These are phyloP conservation scores for Aspergillus viridinutans DNA, from an alignment of 2,329 filamentous ascomycete genomes.

Conservation along the genomic window DNA sequence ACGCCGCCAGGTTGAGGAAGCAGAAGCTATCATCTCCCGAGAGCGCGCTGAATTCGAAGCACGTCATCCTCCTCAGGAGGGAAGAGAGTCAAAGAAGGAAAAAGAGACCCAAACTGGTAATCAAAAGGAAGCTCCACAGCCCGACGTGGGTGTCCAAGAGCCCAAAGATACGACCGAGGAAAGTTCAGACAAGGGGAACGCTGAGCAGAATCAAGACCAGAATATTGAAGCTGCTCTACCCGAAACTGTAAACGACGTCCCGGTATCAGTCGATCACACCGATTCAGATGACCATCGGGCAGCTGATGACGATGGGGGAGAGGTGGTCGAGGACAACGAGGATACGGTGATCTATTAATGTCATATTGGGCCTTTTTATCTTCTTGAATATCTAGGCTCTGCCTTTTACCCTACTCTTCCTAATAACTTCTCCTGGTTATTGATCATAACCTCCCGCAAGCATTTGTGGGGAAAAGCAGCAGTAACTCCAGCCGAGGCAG, in stretches of 20 bases:
- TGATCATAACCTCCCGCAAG: neutral
- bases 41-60: conserved; percentile 63
- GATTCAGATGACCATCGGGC: conserved; percentile 41
- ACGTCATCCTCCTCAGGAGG: conserved; percentile 36
- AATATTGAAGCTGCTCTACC: conserved; percentile 9
- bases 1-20: conserved; percentile 63
- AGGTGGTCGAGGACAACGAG: conserved; percentile 79
- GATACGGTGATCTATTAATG: conserved; percentile 82
- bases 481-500: neutral
- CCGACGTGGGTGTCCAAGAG: conserved; percentile 16
- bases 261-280: conserved; percentile 34
- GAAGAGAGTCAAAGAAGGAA: conserved; percentile 11
- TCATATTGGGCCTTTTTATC: conserved; percentile 1
- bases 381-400: neutral
- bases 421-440: neutral
- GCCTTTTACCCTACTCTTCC: neutral
- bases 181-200: conserved; percentile 30
- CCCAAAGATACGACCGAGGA: conserved; percentile 44
- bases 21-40: conserved; percentile 58
- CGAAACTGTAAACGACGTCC: conserved; percentile 24
- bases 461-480: neutral
- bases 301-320: conserved; percentile 65
- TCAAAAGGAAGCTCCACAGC: conserved; percentile 17
- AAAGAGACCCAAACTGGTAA: conserved; percentile 24
- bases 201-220: conserved; percentile 17